Evolutionary conservation across 306 rosid genomes (phyloP), one percentile per base, ranked within the genome.

Genomic region (Trichosanthes truncata): DNA sequence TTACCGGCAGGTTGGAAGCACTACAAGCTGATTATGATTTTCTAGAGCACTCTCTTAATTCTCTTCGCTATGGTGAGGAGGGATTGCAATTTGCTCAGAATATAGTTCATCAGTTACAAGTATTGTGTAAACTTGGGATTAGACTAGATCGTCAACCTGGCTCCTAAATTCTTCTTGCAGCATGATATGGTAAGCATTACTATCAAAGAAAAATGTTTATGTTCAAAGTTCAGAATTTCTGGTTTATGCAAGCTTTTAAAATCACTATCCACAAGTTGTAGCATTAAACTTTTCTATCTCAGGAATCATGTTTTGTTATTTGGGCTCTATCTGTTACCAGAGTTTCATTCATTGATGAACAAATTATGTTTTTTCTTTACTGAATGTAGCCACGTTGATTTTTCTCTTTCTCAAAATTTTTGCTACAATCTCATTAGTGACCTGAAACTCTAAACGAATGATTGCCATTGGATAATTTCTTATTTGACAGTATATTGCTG

Each of bases 1-100:
- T 93, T 61, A 80, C 85, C 78, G 93, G 87, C 35, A 85, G 93
- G 85, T 82, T 93, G 90, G 96, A 89, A 86, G 91, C 93, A 23
- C 85, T 93, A 6, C 93, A 93, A 83, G 86, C 91, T 69, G 93
- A 88, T 86, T 86, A 85, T 76, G 88, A 87, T 80, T 91, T 93
- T 86, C 89, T 91, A 35, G 93, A 85, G 74, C 97, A 81, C 81
- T 81, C 87, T 84, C 71, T 89, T 77, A 85, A 89, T 77, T 83
- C 89, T 51, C 86, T 93, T 80, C 88, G 79, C 75, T 85, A 80
- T 75, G 93, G 93, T 74, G 81, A 80, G 53, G 96, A 84, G 55
- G 96, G 96, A 20, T 82, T 86, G 33, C 86, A 80, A 13, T 89
- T 90, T 80, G 84, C 92, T 83, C 84, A 82, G 76, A 91, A 91